Percentiles rank a stretch among this genome's conserved stretches.
These are phyloP conservation scores for Myxozyma lipomycoides DNA, from an alignment of 805 yeast species.

Conservation along the genomic window DNA sequence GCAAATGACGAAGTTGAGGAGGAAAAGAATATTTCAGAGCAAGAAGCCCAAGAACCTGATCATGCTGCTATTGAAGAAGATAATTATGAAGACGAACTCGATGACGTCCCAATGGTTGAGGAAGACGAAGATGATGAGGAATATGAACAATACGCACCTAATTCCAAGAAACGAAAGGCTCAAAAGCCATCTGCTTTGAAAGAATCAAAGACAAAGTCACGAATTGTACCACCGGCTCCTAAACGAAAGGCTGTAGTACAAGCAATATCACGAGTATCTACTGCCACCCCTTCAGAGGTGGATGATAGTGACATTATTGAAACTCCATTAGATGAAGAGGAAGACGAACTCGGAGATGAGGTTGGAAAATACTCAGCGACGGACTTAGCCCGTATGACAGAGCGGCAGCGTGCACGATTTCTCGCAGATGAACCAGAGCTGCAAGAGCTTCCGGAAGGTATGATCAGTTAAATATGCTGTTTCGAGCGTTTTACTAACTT, in stretches of 20 bases:
- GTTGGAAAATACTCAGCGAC: constrained; percentile 1
- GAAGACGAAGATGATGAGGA: neutral
- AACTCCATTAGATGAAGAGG: constrained; percentile 2
- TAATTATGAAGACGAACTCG: neutral
- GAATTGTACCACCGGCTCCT: neutral
- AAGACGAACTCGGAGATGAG: constrained; percentile 8
- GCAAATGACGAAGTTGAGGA: neutral
- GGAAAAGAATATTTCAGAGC: neutral
- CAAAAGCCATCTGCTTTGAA: neutral
- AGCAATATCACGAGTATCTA: neutral
- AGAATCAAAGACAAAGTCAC: neutral
- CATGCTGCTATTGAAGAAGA: neutral
- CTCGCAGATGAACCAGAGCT: constrained; percentile 31
- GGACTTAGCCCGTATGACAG: constrained; percentile 37
- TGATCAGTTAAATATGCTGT: too few species aligned
- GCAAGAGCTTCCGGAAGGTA: constrained; percentile 23
- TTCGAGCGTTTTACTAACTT: too few species aligned
- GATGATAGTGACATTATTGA: constrained; percentile 2
- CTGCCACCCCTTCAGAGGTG: neutral
- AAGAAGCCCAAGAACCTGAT: neutral
- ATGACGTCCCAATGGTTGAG: neutral
- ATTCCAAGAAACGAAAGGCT: neutral
- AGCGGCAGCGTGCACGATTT: constrained; percentile 40
- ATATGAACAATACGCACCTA: neutral
- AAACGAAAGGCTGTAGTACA: neutral